phyloP scores from a whole-genome alignment of 495 filamentous ascomycete genomes.

The Parachaetomium inaequale region DNA sequence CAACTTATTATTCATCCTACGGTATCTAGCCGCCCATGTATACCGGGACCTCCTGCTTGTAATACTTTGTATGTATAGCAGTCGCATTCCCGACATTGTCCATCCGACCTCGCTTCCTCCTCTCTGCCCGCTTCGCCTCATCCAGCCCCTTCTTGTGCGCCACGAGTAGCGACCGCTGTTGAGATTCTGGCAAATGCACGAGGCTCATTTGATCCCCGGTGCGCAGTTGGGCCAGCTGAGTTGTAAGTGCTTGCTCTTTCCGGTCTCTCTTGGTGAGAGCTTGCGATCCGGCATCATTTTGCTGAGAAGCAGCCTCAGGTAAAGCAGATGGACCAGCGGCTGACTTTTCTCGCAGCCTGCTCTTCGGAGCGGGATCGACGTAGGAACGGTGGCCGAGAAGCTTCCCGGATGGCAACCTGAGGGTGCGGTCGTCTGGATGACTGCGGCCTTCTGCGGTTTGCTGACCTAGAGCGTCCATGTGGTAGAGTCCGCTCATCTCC shows the following conservation, averaged over 20 bases:
- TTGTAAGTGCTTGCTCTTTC: conserved; percentile 21
- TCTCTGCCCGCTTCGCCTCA: conserved; percentile 26
- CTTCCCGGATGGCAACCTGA: conserved; percentile 10
- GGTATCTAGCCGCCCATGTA: conserved; percentile 10
- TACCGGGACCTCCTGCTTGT: conserved; percentile 15
- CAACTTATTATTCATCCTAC: not conserved
- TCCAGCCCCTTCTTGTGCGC: conserved; percentile 31
- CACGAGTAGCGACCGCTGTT: conserved; percentile 32
- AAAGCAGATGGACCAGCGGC: not conserved
- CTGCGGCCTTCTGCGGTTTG: conserved; percentile 3
- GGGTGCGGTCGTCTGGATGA: conserved; percentile 15
- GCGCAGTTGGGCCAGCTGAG: conserved; percentile 28
- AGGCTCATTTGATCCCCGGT: conserved; percentile 29
- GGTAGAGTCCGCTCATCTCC: conserved; percentile 35
- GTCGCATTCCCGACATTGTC: conserved; percentile 16
- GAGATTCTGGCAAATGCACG: conserved; percentile 27
- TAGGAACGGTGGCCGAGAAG: conserved; percentile 5
- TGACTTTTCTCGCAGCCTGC: not conserved
- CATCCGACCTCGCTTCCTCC: conserved; percentile 1
- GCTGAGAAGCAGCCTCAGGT: not conserved
- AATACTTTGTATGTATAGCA: conserved; percentile 8
- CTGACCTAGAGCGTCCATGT: conserved; percentile 6
- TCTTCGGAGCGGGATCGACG: not conserved
- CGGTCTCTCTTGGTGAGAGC: conserved; percentile 9
- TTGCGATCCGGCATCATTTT: not conserved